phyloP scores from a whole-genome alignment of 768 basidiomycete species.

The Calvatia gigantea region DNA sequence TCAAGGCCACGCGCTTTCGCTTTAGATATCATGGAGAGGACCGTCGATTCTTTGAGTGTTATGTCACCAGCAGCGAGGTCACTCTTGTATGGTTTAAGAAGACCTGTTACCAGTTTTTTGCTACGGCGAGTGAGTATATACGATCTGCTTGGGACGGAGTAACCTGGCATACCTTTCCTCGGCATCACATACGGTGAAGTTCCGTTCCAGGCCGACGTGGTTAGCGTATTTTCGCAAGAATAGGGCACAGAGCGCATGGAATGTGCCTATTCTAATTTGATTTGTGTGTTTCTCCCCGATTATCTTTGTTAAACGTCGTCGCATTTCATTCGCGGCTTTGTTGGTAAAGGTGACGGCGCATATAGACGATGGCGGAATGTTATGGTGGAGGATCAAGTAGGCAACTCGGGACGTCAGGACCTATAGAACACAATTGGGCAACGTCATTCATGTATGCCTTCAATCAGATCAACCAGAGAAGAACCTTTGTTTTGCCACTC shows the following conservation, averaged over 20 bases:
- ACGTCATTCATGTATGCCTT: background rate
- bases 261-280: slow-evolving; percentile 68
- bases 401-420: slow-evolving; percentile 70
- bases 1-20: slow-evolving; percentile 66
- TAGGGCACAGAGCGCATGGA: slow-evolving; percentile 71
- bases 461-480: background rate
- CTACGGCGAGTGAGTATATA: slow-evolving; percentile 29
- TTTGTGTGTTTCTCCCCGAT: slow-evolving; percentile 58
- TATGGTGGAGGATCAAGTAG: slow-evolving; percentile 53
- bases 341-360: slow-evolving; percentile 88
- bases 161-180: slow-evolving; percentile 60
- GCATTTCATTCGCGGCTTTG: slow-evolving; percentile 89
- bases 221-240: slow-evolving; percentile 67
- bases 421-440: slow-evolving; percentile 21
- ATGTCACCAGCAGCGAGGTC: slow-evolving; percentile 44
- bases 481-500: slow-evolving; percentile 66
- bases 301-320: slow-evolving; percentile 58
- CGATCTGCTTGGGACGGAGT: background rate
- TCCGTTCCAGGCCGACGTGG: slow-evolving; percentile 55
- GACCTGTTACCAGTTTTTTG: slow-evolving; percentile 59
- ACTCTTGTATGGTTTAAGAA: slow-evolving; percentile 56
- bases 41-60: slow-evolving; percentile 48
- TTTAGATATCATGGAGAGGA: slow-evolving; percentile 66
- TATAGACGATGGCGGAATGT: slow-evolving; percentile 52
- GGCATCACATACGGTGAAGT: slow-evolving; percentile 81